Conservation (phyloP, 225 moss, liverwort and hornwort genomes). For the Straminergon stramineum region DNA sequence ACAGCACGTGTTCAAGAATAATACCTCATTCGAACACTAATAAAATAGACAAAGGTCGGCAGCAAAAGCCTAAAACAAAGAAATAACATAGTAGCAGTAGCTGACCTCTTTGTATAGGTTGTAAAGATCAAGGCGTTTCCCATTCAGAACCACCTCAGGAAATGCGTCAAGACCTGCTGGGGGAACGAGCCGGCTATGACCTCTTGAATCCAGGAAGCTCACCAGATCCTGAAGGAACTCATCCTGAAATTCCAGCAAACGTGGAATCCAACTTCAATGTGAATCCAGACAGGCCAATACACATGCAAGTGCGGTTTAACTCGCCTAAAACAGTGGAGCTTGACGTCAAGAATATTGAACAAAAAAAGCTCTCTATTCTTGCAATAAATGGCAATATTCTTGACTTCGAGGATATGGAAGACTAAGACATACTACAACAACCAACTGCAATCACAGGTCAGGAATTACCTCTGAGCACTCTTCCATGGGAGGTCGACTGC, state of each 20-base stretch:
- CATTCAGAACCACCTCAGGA: conserved; percentile 96
- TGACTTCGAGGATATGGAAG: not conserved
- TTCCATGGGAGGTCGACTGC: conserved; percentile 74
- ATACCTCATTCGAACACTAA: not conserved
- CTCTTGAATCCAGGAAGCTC: conserved; percentile 75
- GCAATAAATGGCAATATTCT: not conserved
- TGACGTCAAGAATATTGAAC: not conserved
- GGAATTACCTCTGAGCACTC: conserved; percentile 74
- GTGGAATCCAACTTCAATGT: not conserved
- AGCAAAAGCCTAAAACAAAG: not conserved
- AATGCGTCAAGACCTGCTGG: conserved; percentile 87
- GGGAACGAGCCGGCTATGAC: conserved; percentile 86
- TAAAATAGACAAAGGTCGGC: not conserved
- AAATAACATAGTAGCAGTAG: not conserved
- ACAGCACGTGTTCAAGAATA: not conserved
- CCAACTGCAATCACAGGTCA: not conserved
- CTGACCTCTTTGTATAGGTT: conserved; percentile 91
- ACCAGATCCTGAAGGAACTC: conserved; percentile 89
- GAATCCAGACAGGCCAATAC: not conserved
- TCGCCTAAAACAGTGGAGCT: not conserved
- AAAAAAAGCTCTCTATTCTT: not conserved
- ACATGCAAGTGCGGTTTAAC: not conserved
- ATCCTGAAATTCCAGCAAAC: conserved; percentile 43
- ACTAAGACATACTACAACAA: not conserved
- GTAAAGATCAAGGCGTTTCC: conserved; percentile 89